Percentiles rank a stretch among this genome's conserved stretches.
Conservation (phyloP, 495 filamentous ascomycete species). For the Penicillium desertorum region DNA sequence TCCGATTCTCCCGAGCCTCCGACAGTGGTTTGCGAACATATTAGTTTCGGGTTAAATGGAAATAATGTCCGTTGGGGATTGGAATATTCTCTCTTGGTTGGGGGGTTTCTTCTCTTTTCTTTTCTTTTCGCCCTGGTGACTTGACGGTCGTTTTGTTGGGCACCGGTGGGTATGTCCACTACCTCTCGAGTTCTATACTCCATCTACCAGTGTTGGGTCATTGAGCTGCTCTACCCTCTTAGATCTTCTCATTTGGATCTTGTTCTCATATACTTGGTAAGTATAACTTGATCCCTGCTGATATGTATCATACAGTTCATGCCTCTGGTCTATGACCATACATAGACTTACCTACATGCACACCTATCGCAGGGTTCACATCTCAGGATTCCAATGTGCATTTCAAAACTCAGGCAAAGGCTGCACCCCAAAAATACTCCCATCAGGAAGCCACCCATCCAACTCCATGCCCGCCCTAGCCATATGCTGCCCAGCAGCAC, state of each 20-base stretch:
- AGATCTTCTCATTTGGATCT: not conserved
- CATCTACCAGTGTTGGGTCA: not conserved
- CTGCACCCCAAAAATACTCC: conserved; percentile 37
- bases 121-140: not conserved
- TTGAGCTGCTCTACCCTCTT: not conserved
- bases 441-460: conserved; percentile 41
- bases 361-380: not conserved
- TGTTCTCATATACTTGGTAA: not conserved
- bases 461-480: conserved; percentile 35
- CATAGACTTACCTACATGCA: not conserved
- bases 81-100: not conserved
- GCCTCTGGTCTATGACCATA: not conserved
- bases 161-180: not conserved
- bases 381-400: not conserved
- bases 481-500: conserved; percentile 14
- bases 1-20: conserved; percentile 24
- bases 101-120: not conserved
- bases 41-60: conserved; percentile 4
- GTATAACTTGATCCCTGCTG: not conserved
- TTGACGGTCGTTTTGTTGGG: not conserved
- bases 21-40: conserved; percentile 2
- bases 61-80: not conserved
- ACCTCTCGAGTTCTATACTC: not conserved
- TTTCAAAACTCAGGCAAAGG: conserved; percentile 37
- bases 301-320: not conserved